phyloP scores from a whole-genome alignment of 345 rosid species.

The Barbarea vulgaris region DNA sequence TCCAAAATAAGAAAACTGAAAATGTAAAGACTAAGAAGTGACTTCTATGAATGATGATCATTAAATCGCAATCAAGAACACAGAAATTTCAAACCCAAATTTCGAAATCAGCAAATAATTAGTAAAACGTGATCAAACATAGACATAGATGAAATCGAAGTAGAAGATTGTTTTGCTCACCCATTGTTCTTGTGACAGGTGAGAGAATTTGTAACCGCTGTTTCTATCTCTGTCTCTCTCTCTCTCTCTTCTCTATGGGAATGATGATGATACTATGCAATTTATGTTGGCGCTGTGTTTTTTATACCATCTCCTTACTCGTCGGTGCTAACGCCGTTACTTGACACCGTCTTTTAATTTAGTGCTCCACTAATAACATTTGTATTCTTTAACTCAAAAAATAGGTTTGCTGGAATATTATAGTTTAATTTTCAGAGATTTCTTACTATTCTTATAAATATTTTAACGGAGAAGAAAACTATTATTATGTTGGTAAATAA shows the following conservation, averaged over 20 bases:
- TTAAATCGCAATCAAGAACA: conserved; percentile 19
- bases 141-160: conserved; percentile 24
- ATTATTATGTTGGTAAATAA: conserved; percentile 11
- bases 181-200: conserved; percentile 54
- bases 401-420: background rate
- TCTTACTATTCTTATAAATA: background rate
- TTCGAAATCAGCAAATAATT: background rate
- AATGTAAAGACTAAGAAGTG: too few species aligned
- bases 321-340: conserved; percentile 71
- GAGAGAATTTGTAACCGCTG: conserved; percentile 31
- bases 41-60: conserved; percentile 27
- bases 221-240: background rate
- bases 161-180: conserved; percentile 37
- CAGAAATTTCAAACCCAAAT: conserved; percentile 21
- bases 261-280: conserved; percentile 36
- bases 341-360: conserved; percentile 43
- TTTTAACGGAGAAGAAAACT: background rate
- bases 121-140: conserved; percentile 23
- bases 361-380: conserved; percentile 28
- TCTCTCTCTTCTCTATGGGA: conserved; percentile 17
- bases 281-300: conserved; percentile 34
- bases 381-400: background rate
- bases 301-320: conserved; percentile 34
- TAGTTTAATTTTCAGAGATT: conserved; percentile 8
- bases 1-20: too few species aligned